Evolutionary conservation across 306 rosid genomes (phyloP), one percentile per base, ranked within the genome.

Genomic region (Nissolia schottii): DNA sequence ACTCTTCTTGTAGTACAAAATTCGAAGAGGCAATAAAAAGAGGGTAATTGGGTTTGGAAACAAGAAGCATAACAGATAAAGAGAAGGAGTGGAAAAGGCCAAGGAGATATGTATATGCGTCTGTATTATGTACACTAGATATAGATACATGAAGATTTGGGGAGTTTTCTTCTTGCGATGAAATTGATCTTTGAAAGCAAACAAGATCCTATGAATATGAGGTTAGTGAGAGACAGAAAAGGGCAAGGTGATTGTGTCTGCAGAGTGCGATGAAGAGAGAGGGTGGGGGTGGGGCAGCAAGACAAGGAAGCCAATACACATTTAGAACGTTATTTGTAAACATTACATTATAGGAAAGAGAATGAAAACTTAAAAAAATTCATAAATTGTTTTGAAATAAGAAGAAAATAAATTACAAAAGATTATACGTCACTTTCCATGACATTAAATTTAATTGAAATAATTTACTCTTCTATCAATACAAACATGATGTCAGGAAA

Each of bases 151-250:
- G 73, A 16, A 65, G 64, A 67, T 34, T 34, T 84, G 38, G 28
- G 23, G 7, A 74, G 23, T 27, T 49, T 71, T 53, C 40, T 64
- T 46, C 43, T 51, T 22, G 1, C 41, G 82, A 41, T 69, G 79
- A 24, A 18, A 14, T 57, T 27, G 81, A 23, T 61, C 37, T 77
- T 74, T 38, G 19, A 61, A 58, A 81, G 86, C 66, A 73, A 83
- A 76, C 82, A 85, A 83, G 85, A 83, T 81, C 80, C 75, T 79
- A 40, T 29, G 85, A 61, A 25, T 65, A 45, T 48, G 70, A 43
- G 61, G 28, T 3, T 58, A 25, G 48, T 55, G 29, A 20, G 5
- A 5, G 41, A 41, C 28, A 43, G 54, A 55, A 38, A 35, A 25
- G 13, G 3, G 49, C 5, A 41, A 41, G 49, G 49, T 14, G 18